Base-by-base conservation (phyloP, 2,329 filamentous ascomycete genomes). In the Penicillium sp. region DNA sequence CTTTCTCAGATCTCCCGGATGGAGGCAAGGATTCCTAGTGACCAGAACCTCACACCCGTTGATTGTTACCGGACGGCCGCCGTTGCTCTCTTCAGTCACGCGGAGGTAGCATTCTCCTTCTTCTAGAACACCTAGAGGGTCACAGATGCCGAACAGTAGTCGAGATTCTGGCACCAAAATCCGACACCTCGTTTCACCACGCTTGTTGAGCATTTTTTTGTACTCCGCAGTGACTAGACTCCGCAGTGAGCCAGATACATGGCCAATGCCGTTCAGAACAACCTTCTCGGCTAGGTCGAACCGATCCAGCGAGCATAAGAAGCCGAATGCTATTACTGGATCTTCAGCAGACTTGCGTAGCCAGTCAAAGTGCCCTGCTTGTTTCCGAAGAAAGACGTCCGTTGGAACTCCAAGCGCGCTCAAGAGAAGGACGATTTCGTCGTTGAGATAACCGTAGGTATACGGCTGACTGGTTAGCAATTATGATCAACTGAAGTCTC, bases 31-130 rank as follows among this genome's bases (percentile, higher is more conserved):
- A 38, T 52, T 52, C 26, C 49, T 15, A 52, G 49, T 51, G 17
- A 52, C 29, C 5, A 52, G 49, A 52, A 52, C 29, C 6, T 52
- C 49, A 52, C 49, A 52, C 1, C 49, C 49, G 38, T 19, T 52
- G 49, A 52, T 19, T 52, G 49, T 35, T 35, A 35, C 38, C 9
- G 49, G 29, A 19, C n/a, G 17, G 15, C 49, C 49, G 5, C 49
- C 29, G 26, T 23, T 19, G 7, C 8, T 38, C 17, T 57, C 44
- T 17, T 49, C 9, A 5, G 54, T 57, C 29, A 57, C 45, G 7
- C 54, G 44, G 21, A 57, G 31, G 44, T 23, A 57, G 5, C 54
- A 57, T 19, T 57, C 54, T n/a, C 54, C 54, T 49, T 57, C 54
- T 4, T 48, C 54, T n/a, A 57, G 26, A 13, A 49, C 26, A 19